These are phyloP conservation scores for Lachnellula hyalina DNA, from an alignment of 2,329 filamentous ascomycete genomes.

Conservation along the genomic window DNA sequence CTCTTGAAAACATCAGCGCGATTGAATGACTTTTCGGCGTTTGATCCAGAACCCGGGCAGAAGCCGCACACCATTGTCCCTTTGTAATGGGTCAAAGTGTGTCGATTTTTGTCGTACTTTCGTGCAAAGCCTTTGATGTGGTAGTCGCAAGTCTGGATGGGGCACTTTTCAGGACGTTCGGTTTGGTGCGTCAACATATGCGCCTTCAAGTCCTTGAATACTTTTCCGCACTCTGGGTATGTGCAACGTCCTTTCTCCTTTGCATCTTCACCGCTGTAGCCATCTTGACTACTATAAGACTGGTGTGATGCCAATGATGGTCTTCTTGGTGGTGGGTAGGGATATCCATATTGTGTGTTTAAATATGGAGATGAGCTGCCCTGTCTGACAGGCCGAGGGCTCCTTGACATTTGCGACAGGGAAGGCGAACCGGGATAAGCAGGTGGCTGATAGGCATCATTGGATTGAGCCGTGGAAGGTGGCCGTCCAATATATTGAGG, in stretches of 20 bases:
- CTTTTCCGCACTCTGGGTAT: conserved; percentile 52
- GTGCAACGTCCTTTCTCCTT: conserved; percentile 42
- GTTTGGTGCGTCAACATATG: conserved; percentile 96
- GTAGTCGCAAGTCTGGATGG: conserved; percentile 89
- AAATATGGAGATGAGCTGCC: conserved; percentile 30
- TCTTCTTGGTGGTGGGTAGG: conserved; percentile 25
- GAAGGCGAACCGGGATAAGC: conserved; percentile 30
- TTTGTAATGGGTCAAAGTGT: conserved; percentile 95
- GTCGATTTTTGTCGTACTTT: conserved; percentile 97
- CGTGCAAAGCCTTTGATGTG: conserved; percentile 90
- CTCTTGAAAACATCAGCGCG: conserved; percentile 96
- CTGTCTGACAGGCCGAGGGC: conserved; percentile 24
- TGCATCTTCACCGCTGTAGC: conserved; percentile 29
- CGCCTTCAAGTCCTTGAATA: conserved; percentile 65
- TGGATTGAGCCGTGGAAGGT: conserved; percentile 20
- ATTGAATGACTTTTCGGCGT: conserved; percentile 93
- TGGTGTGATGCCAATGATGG: conserved; percentile 26
- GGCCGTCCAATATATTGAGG: conserved; percentile 24
- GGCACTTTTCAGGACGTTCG: conserved; percentile 92
- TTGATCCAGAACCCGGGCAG: conserved; percentile 80
- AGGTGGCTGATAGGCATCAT: conserved; percentile 26
- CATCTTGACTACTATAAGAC: conserved; percentile 28
- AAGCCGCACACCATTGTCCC: conserved; percentile 98
- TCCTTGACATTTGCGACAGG: conserved; percentile 27
- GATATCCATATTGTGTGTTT: conserved; percentile 25